phyloP scores from a whole-genome alignment of 2,329 filamentous ascomycete species.

The Scytalidium lignicola region DNA sequence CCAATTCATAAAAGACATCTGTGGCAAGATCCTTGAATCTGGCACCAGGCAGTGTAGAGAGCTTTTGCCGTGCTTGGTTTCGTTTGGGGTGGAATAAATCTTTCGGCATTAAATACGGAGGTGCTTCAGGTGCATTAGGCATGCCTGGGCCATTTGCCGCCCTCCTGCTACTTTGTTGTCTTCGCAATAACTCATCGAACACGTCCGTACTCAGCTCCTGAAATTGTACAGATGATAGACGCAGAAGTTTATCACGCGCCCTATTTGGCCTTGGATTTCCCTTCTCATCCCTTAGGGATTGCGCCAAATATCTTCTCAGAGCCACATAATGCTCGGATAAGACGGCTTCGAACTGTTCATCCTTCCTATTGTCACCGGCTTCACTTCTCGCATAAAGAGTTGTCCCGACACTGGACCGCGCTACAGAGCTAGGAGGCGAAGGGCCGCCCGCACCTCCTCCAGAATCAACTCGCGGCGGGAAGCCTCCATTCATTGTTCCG shows the following conservation, averaged over 20 bases:
- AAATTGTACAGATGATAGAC: constrained; percentile 87
- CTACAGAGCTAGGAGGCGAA: constrained; percentile 85
- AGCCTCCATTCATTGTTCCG: constrained; percentile 57
- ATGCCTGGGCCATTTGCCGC: constrained; percentile 44
- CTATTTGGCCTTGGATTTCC: constrained; percentile 73
- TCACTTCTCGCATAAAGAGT: constrained; percentile 62
- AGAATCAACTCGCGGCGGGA: constrained; percentile 41
- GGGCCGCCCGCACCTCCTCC: constrained; percentile 55
- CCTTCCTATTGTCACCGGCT: constrained; percentile 59
- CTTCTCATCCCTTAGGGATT: constrained; percentile 68
- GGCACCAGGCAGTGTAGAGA: constrained; percentile 81
- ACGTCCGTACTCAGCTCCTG: constrained; percentile 97
- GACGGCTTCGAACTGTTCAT: constrained; percentile 57
- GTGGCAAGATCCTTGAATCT: constrained; percentile 89
- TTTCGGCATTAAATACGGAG: constrained; percentile 76
- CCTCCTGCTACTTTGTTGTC: constrained; percentile 63
- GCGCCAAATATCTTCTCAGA: constrained; percentile 61
- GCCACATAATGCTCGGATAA: constrained; percentile 78
- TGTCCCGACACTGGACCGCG: constrained; percentile 77
- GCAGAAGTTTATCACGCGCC: constrained; percentile 88
- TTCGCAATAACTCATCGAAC: constrained; percentile 86
- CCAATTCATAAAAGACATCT: constrained; percentile 93
- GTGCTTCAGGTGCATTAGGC: constrained; percentile 42
- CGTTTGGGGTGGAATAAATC: constrained; percentile 91
- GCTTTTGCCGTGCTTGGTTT: constrained; percentile 93